Evolutionary conservation across 2,329 filamentous ascomycete species (phyloP).

Genomic region (Teratosphaeria viscida): DNA sequence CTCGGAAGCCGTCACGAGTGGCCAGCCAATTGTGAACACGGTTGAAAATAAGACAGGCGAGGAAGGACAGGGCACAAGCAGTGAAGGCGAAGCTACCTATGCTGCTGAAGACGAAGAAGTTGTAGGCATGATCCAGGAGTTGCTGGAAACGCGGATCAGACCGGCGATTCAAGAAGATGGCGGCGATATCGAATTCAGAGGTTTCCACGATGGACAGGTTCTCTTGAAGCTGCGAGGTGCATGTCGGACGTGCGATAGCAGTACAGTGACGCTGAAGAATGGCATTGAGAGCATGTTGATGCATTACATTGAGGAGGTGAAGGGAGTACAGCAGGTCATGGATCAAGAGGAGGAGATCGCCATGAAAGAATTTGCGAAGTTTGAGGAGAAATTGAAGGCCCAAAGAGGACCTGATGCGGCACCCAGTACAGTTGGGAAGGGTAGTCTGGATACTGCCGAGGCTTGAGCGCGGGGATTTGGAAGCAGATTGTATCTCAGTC

Average conservation of each 20-base stretch:
- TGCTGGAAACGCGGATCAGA: constrained; percentile 87
- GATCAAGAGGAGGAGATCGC: constrained; percentile 88
- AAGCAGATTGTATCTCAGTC: neutral
- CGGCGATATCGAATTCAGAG: constrained; percentile 90
- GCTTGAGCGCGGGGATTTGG: constrained; percentile 1
- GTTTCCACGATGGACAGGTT: constrained; percentile 72
- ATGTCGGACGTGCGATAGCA: constrained; percentile 91
- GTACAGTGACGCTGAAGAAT: constrained; percentile 92
- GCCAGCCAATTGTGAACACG: constrained; percentile 68
- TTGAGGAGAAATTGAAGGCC: constrained; percentile 70
- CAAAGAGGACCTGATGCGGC: constrained; percentile 46
- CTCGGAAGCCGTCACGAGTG: constrained; percentile 79
- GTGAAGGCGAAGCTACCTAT: constrained; percentile 65
- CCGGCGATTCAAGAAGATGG: constrained; percentile 96
- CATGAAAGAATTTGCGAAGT: constrained; percentile 79
- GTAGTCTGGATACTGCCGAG: constrained; percentile 40
- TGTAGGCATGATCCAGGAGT: constrained; percentile 96
- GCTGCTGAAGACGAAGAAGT: constrained; percentile 89
- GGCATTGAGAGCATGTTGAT: constrained; percentile 98
- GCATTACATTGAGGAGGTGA: constrained; percentile 81
- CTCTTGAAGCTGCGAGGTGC: constrained; percentile 70
- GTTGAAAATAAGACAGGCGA: constrained; percentile 48
- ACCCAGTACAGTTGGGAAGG: constrained; percentile 40
- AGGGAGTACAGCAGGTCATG: constrained; percentile 80
- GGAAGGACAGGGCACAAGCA: constrained; percentile 37